Evolutionary conservation across 1,139 yeast genomes (phyloP).

Genomic region (Wickerhamomyces sp.): DNA sequence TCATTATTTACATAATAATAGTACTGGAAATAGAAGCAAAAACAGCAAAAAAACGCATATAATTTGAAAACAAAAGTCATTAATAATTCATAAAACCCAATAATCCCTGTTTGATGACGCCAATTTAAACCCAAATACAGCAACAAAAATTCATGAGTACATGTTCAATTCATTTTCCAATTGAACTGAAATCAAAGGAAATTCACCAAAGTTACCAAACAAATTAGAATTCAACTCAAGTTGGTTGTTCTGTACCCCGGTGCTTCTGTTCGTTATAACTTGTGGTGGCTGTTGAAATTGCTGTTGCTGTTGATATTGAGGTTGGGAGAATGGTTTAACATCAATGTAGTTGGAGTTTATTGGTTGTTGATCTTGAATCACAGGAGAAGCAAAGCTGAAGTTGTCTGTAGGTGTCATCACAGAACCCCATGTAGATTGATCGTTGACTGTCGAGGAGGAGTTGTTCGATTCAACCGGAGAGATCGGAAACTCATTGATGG

Average conservation of each 20-base stretch:
- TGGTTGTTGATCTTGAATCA: not conserved
- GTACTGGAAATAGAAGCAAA: no score
- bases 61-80: no score
- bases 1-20: no score
- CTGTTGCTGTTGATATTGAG: not conserved
- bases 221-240: not conserved
- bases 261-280: not conserved
- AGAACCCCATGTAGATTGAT: not conserved
- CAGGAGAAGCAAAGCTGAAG: constrained; percentile 1
- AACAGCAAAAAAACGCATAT: no score
- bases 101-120: no score
- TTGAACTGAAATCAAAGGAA: constrained; percentile 1
- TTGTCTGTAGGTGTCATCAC: constrained; percentile 1
- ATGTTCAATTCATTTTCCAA: not conserved
- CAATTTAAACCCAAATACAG: no score
- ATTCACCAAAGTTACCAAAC: constrained; percentile 3
- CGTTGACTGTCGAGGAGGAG: not conserved
- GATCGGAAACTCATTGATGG: not conserved
- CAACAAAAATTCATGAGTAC: not conserved
- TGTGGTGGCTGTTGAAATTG: not conserved
- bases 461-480: not conserved
- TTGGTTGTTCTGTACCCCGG: no score
- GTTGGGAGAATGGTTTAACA: not conserved
- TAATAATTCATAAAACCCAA: no score
- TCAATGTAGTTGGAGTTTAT: not conserved